Percentiles rank a stretch among this genome's conserved stretches.
These are phyloP conservation scores for Thoreauomyces humboldtii DNA, from an alignment of 192 early-diverging fungal genomes.

Conservation along the genomic window DNA sequence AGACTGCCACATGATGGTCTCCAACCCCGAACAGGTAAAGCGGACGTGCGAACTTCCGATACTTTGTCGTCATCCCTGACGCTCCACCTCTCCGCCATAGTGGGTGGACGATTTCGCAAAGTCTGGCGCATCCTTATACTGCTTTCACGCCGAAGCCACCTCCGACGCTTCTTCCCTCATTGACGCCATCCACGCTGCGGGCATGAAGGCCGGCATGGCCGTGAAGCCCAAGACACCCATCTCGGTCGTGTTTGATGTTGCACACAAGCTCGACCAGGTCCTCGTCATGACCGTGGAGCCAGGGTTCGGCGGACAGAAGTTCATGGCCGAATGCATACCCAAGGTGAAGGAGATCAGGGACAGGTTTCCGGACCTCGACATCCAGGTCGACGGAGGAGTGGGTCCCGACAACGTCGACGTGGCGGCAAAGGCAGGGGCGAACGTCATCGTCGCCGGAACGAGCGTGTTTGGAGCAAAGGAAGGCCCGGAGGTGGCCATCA, in stretches of 20 bases:
- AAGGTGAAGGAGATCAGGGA: conserved; percentile 79
- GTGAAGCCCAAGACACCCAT: conserved; percentile 86
- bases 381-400: conserved; percentile 94
- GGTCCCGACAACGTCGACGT: conserved; percentile 78
- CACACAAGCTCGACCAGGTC: conserved; percentile 75
- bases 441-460: conserved; percentile 96
- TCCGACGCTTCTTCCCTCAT: conserved; percentile 73
- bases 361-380: conserved; percentile 81
- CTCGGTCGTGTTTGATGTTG: conserved; percentile 34
- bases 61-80: background rate
- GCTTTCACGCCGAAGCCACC: conserved; percentile 92
- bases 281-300: conserved; percentile 97
- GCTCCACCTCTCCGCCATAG: conserved; percentile 15
- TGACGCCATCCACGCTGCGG: conserved; percentile 70
- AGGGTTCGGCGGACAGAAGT: conserved; percentile 94
- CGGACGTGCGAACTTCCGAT: background rate
- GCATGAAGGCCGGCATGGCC: conserved; percentile 92
- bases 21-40: conserved; percentile 62
- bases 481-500: too few species aligned
- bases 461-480: conserved; percentile 79
- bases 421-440: conserved; percentile 88
- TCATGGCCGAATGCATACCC: conserved; percentile 83
- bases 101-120: conserved; percentile 95
- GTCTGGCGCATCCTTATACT: conserved; percentile 83
- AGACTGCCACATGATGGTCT: conserved; percentile 81